Conservation (phyloP, 2,329 filamentous ascomycete species). For the Pseudocercospora vitis region DNA sequence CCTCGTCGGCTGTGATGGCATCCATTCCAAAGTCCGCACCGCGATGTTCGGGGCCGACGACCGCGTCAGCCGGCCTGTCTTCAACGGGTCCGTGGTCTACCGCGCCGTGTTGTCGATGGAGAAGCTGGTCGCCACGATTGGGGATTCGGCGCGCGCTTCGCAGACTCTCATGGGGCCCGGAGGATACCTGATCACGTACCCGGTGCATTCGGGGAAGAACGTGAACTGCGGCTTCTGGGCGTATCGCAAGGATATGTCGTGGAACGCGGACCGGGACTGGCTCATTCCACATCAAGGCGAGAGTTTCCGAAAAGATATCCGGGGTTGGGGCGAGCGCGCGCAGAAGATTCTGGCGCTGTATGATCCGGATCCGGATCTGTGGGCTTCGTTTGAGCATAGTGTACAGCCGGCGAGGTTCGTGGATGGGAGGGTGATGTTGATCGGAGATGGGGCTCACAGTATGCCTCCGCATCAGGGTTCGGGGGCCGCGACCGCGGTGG, state of each 20-base stretch:
- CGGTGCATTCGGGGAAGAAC: slow-evolving; percentile 56
- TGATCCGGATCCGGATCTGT: slow-evolving; percentile 48
- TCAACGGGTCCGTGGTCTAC: slow-evolving; percentile 61
- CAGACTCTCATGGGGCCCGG: slow-evolving; percentile 48
- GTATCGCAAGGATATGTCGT: slow-evolving; percentile 42
- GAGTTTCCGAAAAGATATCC: slow-evolving; percentile 46
- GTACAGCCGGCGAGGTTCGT: slow-evolving; percentile 29
- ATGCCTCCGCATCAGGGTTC: slow-evolving; percentile 63
- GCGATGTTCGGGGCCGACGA: slow-evolving; percentile 53
- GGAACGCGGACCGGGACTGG: slow-evolving; percentile 39
- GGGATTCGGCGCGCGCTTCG: slow-evolving; percentile 28
- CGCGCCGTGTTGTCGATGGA: slow-evolving; percentile 62
- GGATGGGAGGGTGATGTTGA: slow-evolving; percentile 54
- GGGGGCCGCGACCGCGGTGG: slow-evolving; percentile 58
- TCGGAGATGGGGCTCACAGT: slow-evolving; percentile 68
- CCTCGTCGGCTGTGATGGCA: slow-evolving; percentile 64
- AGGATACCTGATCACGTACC: slow-evolving; percentile 62
- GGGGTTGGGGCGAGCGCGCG: slow-evolving; percentile 45
- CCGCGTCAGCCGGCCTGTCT: slow-evolving; percentile 50
- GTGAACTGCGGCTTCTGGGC: slow-evolving; percentile 54
- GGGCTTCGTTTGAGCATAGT: slow-evolving; percentile 51
- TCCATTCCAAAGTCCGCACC: slow-evolving; percentile 58
- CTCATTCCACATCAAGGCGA: slow-evolving; percentile 42
- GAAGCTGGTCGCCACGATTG: slow-evolving; percentile 42
- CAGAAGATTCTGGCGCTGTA: slow-evolving; percentile 40